Conservation (phyloP, 2,329 filamentous ascomycete species). For the Rasamsonia emersonii region DNA sequence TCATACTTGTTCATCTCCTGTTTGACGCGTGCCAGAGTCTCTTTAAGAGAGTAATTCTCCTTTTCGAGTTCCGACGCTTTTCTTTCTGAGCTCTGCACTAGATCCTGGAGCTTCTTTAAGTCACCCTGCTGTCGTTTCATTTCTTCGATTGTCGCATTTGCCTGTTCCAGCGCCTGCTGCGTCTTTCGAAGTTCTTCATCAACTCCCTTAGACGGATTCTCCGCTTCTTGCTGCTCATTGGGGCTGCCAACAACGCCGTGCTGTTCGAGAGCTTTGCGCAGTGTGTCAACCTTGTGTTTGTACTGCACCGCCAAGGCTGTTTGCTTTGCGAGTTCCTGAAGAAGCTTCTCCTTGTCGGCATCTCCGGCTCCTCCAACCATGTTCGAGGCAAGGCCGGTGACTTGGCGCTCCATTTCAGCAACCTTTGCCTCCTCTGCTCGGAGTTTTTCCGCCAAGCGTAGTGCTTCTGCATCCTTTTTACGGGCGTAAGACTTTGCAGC, state of each 20-base stretch:
- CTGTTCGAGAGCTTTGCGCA: slow-evolving; percentile 29
- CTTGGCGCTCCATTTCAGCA: slow-evolving; percentile 35
- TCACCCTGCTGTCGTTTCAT: slow-evolving; percentile 24
- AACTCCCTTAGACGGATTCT: slow-evolving; percentile 19
- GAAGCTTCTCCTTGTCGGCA: slow-evolving; percentile 30
- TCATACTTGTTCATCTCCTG: slow-evolving; percentile 36
- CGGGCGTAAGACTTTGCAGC: slow-evolving; percentile 51
- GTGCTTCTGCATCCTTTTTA: slow-evolving; percentile 50
- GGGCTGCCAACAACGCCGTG: slow-evolving; percentile 30
- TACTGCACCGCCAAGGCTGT: slow-evolving; percentile 37
- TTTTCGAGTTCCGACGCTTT: slow-evolving; percentile 32
- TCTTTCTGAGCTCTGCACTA: slow-evolving; percentile 31
- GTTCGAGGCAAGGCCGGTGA: slow-evolving; percentile 33
- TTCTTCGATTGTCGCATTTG: slow-evolving; percentile 27
- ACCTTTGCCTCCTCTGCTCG: slow-evolving; percentile 41
- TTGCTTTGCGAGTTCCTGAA: slow-evolving; percentile 35
- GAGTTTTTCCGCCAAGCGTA: slow-evolving; percentile 44
- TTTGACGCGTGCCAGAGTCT: slow-evolving; percentile 32
- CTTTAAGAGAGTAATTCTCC: slow-evolving; percentile 34
- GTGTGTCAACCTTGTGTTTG: slow-evolving; percentile 32
- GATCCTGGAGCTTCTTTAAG: slow-evolving; percentile 24
- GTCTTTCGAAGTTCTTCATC: slow-evolving; percentile 20
- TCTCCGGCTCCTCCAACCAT: slow-evolving; percentile 25
- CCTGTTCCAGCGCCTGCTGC: slow-evolving; percentile 26
- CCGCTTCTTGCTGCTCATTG: slow-evolving; percentile 15